phyloP scores from a whole-genome alignment of 208 protist species.

The Acanthamoeba lugdunensis region DNA sequence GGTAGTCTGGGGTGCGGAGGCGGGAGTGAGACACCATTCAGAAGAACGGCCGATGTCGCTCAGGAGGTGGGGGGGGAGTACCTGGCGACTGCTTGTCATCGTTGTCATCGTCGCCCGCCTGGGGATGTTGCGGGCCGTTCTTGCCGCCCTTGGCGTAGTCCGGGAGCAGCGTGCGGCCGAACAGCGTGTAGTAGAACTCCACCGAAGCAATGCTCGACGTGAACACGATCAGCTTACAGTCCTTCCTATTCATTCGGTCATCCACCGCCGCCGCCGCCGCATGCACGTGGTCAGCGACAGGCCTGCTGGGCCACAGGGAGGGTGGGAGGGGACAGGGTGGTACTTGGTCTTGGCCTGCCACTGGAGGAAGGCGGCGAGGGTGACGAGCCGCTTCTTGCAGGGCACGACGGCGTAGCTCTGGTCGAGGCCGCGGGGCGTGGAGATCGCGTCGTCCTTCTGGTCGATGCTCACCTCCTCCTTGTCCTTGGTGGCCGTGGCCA shows the following conservation, averaged over 20 bases:
- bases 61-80: not conserved
- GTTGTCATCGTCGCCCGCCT: not conserved
- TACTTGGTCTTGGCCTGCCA: conserved; percentile 81
- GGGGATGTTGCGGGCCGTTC: not conserved
- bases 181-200: conserved; percentile 89
- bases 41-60: no score
- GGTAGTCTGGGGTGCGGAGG: not conserved
- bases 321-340: conserved; percentile 46
- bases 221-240: conserved; percentile 88
- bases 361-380: conserved; percentile 87
- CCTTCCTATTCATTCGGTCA: not conserved
- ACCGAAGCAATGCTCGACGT: conserved; percentile 88
- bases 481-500: not conserved
- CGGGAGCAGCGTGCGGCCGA: conserved; percentile 53
- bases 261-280: not conserved
- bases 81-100: not conserved
- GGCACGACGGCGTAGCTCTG: conserved; percentile 88
- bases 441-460: conserved; percentile 58
- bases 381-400: conserved; percentile 86
- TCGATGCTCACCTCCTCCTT: not conserved
- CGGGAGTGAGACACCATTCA: not conserved
- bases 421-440: conserved; percentile 78
- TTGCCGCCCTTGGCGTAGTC: not conserved
- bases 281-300: not conserved
- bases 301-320: no score